phyloP scores from a whole-genome alignment of 73 alveolate species.

The Paramecium tetraurelia region DNA sequence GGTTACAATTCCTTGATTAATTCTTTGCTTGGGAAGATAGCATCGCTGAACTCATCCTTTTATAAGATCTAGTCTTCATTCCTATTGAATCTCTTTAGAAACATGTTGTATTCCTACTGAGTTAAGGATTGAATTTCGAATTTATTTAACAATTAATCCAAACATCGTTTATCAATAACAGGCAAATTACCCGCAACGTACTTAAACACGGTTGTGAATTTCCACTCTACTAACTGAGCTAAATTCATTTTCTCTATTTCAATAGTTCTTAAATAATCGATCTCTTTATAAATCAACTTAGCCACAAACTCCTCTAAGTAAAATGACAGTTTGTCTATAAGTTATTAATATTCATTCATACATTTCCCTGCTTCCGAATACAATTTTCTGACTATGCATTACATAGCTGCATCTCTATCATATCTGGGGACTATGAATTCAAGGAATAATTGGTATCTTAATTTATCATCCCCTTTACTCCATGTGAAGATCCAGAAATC shows the following conservation, averaged over 20 bases:
- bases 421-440: constrained; percentile 30
- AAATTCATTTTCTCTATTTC: constrained; percentile 29
- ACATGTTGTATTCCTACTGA: not conserved
- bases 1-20: not conserved
- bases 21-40: constrained; percentile 33
- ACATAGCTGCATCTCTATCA: constrained; percentile 47
- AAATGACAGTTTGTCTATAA: constrained; percentile 2
- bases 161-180: not conserved
- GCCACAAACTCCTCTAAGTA: constrained; percentile 39
- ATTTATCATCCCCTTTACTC: constrained; percentile 17
- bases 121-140: constrained; percentile 5
- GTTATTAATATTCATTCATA: not conserved
- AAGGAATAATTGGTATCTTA: not conserved
- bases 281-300: constrained; percentile 1
- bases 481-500: constrained; percentile 5
- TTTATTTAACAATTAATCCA: not conserved
- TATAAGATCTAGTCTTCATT: not conserved
- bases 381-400: not conserved
- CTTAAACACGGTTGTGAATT: not conserved
- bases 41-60: constrained; percentile 41
- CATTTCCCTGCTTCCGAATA: constrained; percentile 35
- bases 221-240: constrained; percentile 44
- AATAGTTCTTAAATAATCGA: not conserved
- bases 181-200: constrained; percentile 25
- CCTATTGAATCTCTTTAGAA: constrained; percentile 36